Percentiles rank a stretch among this genome's conserved stretches.
Conservation (phyloP, 768 basidiomycete species). For the Lactarius sanguifluus region DNA sequence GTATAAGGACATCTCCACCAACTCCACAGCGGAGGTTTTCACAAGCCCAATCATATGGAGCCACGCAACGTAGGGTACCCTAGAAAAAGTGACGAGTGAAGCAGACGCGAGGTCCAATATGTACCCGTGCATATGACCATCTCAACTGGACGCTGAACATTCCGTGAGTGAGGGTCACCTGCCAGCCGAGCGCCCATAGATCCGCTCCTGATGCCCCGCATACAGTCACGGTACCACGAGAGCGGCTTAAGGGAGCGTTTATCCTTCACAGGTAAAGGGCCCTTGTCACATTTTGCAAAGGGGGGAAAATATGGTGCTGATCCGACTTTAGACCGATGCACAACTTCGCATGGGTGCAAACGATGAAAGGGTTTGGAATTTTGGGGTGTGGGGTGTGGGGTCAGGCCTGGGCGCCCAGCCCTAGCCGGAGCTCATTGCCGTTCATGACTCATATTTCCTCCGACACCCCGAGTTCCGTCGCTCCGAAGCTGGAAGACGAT, state of each 20-base stretch:
- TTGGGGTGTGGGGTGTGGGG: not conserved
- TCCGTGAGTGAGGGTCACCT: not conserved
- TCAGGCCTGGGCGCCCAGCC: not conserved
- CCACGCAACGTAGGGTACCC: conserved; percentile 7
- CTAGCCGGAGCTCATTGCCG: not conserved
- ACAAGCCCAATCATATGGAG: conserved; percentile 10
- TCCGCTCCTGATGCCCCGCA: not conserved
- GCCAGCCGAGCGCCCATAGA: not conserved
- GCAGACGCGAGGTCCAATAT: not conserved
- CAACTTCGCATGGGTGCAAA: not conserved
- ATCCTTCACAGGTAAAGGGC: not conserved
- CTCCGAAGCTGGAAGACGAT: not conserved
- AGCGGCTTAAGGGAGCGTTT: conserved; percentile 1
- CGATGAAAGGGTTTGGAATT: not conserved
- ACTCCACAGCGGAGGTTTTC: not conserved
- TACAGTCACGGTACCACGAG: not conserved
- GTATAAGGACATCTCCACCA: not conserved
- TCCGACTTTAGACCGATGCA: not conserved
- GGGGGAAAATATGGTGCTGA: not conserved
- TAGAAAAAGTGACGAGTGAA: not conserved
- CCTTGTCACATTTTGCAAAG: not conserved
- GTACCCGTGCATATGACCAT: not conserved
- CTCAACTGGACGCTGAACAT: not conserved
- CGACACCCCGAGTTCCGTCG: not conserved
- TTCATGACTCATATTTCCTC: not conserved